Evolutionary conservation across 371 early-diverging fungal genomes (phyloP), one percentile per base, ranked within the genome.

Genomic region (Mucor ambiguus): DNA sequence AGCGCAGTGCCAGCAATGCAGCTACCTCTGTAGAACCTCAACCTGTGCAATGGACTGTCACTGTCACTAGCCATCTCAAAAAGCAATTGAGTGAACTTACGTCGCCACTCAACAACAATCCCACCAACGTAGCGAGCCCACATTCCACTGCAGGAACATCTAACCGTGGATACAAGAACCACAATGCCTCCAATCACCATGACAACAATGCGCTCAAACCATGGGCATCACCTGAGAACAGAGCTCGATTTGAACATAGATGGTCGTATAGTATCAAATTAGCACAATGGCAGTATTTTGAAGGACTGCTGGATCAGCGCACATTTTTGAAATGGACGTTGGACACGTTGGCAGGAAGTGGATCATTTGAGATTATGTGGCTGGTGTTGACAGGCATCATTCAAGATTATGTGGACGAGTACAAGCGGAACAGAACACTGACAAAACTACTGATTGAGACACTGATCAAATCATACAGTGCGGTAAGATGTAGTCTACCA

Each of bases 231-330:
- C 79, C 84, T 9, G 87, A 84, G 55, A 75, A 74, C 49, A 76
- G 82, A 60, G 78, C 83, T 18, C 72, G 70, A 28, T 91, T 90
- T 81, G 81, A 87, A 28, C 71, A 80, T 12, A 71, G 79, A 28
- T 91, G 90, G 91, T 70, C 81, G 6, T 90, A 87, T 61, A 86
- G 88, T 55, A 77, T 88, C 22, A 75, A 78, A 52, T 73, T 93
- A 38, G 79, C 91, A 20, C 85, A 85, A 18, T 90, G 86, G 84
- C 92, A 91, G 71, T 91, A 89, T 70, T 85, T 79, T 69, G 90
- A 91, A 63, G 92, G 90, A 5, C 72, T 93, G 20, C 66, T 92
- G 49, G 90, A 92, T 69, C 90, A 92, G 68, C 85, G 91, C 0
- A 80, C 78, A 3, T 80, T 92, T 52, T 74, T 92, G 12, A 87